Conservation (phyloP, 139 green algal genomes). For the Pycnococcus provasolii region DNA sequence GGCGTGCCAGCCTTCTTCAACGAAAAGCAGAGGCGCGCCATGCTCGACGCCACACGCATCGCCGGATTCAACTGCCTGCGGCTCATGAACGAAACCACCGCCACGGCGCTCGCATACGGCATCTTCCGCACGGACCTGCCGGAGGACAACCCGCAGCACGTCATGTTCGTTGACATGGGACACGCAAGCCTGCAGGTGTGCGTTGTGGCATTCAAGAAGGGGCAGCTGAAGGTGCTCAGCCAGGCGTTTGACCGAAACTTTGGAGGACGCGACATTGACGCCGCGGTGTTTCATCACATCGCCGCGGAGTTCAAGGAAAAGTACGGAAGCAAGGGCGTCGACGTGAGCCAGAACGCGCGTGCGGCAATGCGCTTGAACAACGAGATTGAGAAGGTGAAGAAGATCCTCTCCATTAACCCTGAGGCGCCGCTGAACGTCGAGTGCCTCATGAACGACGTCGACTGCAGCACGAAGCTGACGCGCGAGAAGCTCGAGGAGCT, state of each 20-base stretch:
- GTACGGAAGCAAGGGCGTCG: constrained; percentile 52
- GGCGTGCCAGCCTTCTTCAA: constrained; percentile 78
- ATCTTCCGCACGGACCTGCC: constrained; percentile 98
- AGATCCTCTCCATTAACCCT: constrained; percentile 84
- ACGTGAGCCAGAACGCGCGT: constrained; percentile 68
- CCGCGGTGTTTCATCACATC: constrained; percentile 83
- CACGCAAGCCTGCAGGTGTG: constrained; percentile 79
- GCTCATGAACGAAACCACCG: constrained; percentile 91
- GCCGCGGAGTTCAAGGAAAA: constrained; percentile 66
- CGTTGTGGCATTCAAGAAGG: constrained; percentile 81
- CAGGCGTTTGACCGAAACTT: constrained; percentile 84
- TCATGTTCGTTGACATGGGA: constrained; percentile 91
- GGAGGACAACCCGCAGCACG: constrained; percentile 67
- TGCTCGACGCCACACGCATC: constrained; percentile 47
- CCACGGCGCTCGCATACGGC: constrained; percentile 88
- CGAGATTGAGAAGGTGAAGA: constrained; percentile 83
- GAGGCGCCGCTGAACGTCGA: constrained; percentile 80
- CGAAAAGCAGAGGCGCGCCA: constrained; percentile 36
- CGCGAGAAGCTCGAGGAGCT: constrained; percentile 82
- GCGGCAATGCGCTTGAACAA: constrained; percentile 70
- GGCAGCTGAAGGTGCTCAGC: constrained; percentile 67
- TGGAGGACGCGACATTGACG: constrained; percentile 79
- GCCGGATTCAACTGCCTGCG: constrained; percentile 80
- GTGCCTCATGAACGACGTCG: constrained; percentile 88
- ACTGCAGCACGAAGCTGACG: constrained; percentile 57